phyloP scores from a whole-genome alignment of 73 alveolate species.

The Paramecium primaurelia region DNA sequence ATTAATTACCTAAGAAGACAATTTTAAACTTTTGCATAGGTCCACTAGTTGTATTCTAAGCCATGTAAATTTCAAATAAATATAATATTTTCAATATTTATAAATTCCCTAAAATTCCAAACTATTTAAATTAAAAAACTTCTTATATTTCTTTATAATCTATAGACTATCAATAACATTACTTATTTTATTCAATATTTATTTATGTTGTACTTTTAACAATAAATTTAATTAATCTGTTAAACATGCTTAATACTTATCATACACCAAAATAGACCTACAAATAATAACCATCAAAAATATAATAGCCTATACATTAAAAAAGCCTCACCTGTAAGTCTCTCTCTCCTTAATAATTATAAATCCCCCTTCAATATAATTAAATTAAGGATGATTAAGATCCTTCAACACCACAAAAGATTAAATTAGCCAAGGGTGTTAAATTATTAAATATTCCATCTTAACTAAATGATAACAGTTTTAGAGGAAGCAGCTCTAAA shows the following conservation, averaged over 20 bases:
- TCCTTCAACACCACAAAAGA: not conserved
- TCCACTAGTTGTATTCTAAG: constrained; percentile 52
- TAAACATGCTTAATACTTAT: not conserved
- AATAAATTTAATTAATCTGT: constrained; percentile 1
- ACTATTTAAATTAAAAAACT: not conserved
- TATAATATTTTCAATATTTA: not conserved
- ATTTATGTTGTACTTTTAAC: not conserved
- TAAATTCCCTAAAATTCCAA: not conserved
- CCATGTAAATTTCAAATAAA: not conserved
- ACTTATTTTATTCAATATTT: not conserved
- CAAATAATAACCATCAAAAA: not conserved
- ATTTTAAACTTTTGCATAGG: constrained; percentile 75
- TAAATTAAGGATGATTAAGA: not conserved
- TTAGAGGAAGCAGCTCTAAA: not conserved
- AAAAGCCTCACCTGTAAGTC: not conserved
- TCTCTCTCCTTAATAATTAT: not conserved
- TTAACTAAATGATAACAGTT: not conserved
- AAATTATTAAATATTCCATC: not conserved
- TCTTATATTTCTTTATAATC: not conserved
- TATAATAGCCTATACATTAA: not conserved
- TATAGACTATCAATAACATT: not conserved
- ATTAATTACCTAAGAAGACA: constrained; percentile 83
- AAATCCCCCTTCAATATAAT: not conserved
- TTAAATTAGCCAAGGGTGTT: not conserved
- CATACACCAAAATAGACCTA: not conserved